These are phyloP conservation scores for Tricharina praecox DNA, from an alignment of 495 filamentous ascomycete species.

Conservation along the genomic window DNA sequence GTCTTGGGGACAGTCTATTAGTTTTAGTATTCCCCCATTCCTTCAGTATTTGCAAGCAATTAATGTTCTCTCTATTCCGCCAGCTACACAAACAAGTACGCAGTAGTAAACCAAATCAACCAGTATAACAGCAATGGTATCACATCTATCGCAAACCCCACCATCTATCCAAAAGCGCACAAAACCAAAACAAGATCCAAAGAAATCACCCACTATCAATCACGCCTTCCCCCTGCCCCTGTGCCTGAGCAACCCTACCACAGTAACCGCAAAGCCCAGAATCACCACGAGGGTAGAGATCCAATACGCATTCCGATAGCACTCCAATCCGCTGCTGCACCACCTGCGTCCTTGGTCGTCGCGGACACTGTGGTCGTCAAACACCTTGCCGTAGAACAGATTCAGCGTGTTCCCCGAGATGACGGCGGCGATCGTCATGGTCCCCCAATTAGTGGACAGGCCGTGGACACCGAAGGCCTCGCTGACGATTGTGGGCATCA, in stretches of 20 bases:
- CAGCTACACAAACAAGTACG: too few species aligned
- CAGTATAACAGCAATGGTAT: too few species aligned
- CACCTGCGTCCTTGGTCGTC: neutral
- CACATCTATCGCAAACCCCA: too few species aligned
- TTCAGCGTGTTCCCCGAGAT: constrained; percentile 84
- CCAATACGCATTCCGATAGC: constrained; percentile 5
- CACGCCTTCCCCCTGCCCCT: neutral
- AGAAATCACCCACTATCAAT: too few species aligned
- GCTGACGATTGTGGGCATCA: constrained; percentile 73
- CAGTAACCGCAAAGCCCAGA: neutral
- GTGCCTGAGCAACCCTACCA: neutral
- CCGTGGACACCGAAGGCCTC: constrained; percentile 83
- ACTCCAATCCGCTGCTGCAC: neutral
- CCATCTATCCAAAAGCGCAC: too few species aligned
- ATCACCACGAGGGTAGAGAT: neutral
- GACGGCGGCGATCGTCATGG: constrained; percentile 76
- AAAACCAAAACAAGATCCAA: too few species aligned
- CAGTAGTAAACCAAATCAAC: too few species aligned
- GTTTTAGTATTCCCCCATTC: too few species aligned
- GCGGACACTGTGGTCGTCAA: neutral
- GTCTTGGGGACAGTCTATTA: too few species aligned
- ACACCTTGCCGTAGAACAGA: constrained; percentile 50
- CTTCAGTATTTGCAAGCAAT: too few species aligned
- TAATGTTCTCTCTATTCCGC: too few species aligned
- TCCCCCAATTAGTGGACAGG: constrained; percentile 84